phyloP scores from a whole-genome alignment of 2,329 filamentous ascomycete species.

The Colletotrichum gigasporum region DNA sequence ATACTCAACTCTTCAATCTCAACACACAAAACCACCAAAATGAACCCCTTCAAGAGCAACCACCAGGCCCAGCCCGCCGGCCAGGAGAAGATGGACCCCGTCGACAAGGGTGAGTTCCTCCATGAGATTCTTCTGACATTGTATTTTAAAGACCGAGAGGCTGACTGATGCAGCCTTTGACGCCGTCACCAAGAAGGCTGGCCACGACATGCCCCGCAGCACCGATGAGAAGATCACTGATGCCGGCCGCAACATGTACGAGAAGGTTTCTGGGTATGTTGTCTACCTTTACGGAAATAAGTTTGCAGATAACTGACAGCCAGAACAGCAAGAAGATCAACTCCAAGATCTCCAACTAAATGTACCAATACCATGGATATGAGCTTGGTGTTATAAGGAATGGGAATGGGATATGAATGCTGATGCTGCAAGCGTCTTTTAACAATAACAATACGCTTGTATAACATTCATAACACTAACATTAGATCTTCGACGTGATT shows the following conservation, averaged over 20 bases:
- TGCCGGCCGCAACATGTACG: slow-evolving; percentile 43
- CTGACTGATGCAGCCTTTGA: slow-evolving; percentile 38
- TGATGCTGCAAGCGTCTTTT: too few relatives aligned
- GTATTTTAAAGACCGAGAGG: too few relatives aligned
- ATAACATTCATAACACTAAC: too few relatives aligned
- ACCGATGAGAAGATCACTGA: slow-evolving; percentile 52
- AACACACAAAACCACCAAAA: not conserved
- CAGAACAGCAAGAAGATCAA: slow-evolving; percentile 38
- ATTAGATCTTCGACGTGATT: too few relatives aligned
- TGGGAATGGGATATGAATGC: not conserved
- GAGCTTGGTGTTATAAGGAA: not conserved
- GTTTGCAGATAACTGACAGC: not conserved
- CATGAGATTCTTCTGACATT: not conserved
- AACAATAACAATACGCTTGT: too few relatives aligned
- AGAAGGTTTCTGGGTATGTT: slow-evolving; percentile 48
- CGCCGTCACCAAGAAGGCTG: slow-evolving; percentile 43
- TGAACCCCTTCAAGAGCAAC: slow-evolving; percentile 25
- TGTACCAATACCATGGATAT: too few relatives aligned
- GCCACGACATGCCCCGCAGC: slow-evolving; percentile 43
- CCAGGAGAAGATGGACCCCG: slow-evolving; percentile 43
- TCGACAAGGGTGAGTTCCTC: slow-evolving; percentile 46
- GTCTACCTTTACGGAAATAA: accelerated
- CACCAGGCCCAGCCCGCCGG: slow-evolving; percentile 2
- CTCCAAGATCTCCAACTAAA: slow-evolving; percentile 48
- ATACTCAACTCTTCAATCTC: not conserved